phyloP scores from a whole-genome alignment of 805 yeast genomes.

The Candida maris region DNA sequence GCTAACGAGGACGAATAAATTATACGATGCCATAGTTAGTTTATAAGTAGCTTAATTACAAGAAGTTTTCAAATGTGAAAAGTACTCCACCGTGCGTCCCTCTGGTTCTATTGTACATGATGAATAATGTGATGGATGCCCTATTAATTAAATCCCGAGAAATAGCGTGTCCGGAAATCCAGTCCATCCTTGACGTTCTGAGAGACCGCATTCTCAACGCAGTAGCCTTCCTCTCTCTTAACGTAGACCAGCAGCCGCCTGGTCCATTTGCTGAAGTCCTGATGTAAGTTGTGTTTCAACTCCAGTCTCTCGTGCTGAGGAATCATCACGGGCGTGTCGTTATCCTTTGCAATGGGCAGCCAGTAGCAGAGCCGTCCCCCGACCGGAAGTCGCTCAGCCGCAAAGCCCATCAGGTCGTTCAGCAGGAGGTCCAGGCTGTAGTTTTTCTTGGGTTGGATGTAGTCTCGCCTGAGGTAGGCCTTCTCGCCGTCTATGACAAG shows the following conservation, averaged over 20 bases:
- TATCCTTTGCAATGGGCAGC: slow-evolving; percentile 97
- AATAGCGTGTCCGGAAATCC: slow-evolving; percentile 76
- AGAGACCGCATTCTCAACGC: slow-evolving; percentile 44
- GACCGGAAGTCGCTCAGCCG: slow-evolving; percentile 65
- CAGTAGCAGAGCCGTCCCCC: slow-evolving; percentile 87
- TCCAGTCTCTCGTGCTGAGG: slow-evolving; percentile 78
- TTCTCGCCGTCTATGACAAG: slow-evolving; percentile 73
- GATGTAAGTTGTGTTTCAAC: slow-evolving; percentile 71
- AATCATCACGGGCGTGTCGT: slow-evolving; percentile 50
- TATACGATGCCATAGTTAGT: slow-evolving; percentile 9
- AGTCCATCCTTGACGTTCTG: slow-evolving; percentile 43
- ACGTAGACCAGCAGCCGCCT: slow-evolving; percentile 79
- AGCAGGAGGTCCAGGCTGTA: slow-evolving; percentile 74
- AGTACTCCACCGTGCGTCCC: too few relatives aligned
- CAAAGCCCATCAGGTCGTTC: slow-evolving; percentile 72
- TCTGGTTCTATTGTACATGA: not conserved
- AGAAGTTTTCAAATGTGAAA: slow-evolving; percentile 1
- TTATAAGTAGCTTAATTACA: slow-evolving; percentile 1
- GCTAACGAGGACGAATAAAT: slow-evolving; percentile 60
- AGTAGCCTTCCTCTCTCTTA: slow-evolving; percentile 49
- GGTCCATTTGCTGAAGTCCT: slow-evolving; percentile 91
- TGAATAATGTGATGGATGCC: not conserved
- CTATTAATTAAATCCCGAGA: slow-evolving; percentile 54
- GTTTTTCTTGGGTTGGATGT: slow-evolving; percentile 89
- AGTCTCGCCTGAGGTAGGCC: slow-evolving; percentile 75